Evolutionary conservation across 176 grass and related monocot species (phyloP), one percentile per base, ranked within the genome.

Genomic region (Oryza officinalis): DNA sequence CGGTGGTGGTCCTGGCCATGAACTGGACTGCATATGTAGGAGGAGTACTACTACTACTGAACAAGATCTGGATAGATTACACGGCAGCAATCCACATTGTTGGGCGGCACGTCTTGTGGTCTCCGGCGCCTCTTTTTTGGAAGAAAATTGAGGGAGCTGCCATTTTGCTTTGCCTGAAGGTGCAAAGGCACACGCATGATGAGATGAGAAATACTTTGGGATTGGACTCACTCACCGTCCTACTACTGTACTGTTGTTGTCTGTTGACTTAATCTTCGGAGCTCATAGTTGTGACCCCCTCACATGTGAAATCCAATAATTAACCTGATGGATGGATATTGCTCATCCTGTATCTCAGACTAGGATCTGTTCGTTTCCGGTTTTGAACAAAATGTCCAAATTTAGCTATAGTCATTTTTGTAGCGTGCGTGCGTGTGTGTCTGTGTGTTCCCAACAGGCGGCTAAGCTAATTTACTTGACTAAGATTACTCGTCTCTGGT

Each of bases 61-160:
- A 17, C 14, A 69, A 15, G 63, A 5, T 49, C 37, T 43, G 45
- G 15, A 65, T 1, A 11, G 6, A 45, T 65, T 32, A 14, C 40
- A 50, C 18, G 14, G 23, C 41, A 20, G 28, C 18, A 20, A 47
- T 35, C 75, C 18, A 61, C 26, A 30, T 6, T 40, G 76, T 8
- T 15, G 84, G 38, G 52, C 54, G 27, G 84, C 76, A 40, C 67
- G 76, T 65, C 68, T 41, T 14, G 28, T 65, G 67, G 76, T 65
- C 30, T 27, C 68, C 57, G 26, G 57, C 41, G 25, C 46, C 23
- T 66, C 37, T 59, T 25, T 67, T 26, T 46, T 47, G 43, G 14
- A 57, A 27, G 17, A 65, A 27, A 2, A 59, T 0, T n/a, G 43
- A 75, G 71, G 37, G 71, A 28, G 72, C 72, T 52, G 43, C 22